Conservation (phyloP, 345 rosid genomes). For the Gossypium mustelinum region DNA sequence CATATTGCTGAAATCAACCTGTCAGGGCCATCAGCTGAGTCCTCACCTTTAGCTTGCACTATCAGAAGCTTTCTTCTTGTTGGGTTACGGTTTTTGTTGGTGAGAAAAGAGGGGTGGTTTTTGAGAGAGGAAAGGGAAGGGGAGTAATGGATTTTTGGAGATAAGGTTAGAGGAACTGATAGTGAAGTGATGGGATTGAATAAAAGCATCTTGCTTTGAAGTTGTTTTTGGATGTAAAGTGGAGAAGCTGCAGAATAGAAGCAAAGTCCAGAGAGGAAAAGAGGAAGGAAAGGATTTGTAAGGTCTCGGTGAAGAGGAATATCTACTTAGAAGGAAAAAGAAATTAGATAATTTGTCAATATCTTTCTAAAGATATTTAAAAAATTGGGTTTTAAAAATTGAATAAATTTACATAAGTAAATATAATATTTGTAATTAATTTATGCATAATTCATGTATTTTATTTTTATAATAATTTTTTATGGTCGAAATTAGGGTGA, state of each 20-base stretch:
- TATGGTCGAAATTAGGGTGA: no score
- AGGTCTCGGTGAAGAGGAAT: background rate
- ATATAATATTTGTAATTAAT: background rate
- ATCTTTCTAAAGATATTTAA: background rate
- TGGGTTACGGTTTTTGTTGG: constrained; percentile 15
- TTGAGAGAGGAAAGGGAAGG: constrained; percentile 19
- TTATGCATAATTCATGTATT: no score
- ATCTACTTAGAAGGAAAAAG: background rate
- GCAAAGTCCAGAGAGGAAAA: background rate
- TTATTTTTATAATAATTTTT: no score
- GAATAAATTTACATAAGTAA: no score
- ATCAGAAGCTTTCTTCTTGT: constrained; percentile 23
- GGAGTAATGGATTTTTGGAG: constrained; percentile 12
- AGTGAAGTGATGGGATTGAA: constrained; percentile 35
- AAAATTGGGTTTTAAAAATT: background rate
- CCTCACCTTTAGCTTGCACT: constrained; percentile 43
- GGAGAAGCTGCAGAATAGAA: background rate
- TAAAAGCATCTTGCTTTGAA: constrained; percentile 14
- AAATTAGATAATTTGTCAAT: background rate
- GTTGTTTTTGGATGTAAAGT: constrained; percentile 21
- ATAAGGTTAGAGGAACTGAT: constrained; percentile 26
- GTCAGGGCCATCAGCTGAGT: constrained; percentile 76
- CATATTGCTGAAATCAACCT: constrained; percentile 81
- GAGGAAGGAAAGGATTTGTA: background rate
- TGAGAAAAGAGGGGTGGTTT: constrained; percentile 26